Evolutionary conservation across 176 grass and related monocot genomes (phyloP).

Genomic region (Otatea glauca): DNA sequence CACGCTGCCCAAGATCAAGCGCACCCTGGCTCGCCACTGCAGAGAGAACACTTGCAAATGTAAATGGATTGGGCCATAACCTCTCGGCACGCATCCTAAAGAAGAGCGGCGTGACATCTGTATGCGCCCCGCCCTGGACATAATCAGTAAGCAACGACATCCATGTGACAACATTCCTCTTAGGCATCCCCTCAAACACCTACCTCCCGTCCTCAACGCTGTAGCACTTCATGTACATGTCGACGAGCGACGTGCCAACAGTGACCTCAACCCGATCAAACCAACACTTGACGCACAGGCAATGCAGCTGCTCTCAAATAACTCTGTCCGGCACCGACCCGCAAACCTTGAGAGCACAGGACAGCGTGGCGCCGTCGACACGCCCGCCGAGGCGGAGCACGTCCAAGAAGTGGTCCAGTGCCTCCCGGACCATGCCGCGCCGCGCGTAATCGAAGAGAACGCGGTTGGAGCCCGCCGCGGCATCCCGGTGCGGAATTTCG

Average conservation of each 20-base stretch:
- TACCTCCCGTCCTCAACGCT: constrained; percentile 11
- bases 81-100: constrained; percentile 58
- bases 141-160: constrained; percentile 52
- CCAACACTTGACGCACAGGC: constrained; percentile 48
- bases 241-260: constrained; percentile 54
- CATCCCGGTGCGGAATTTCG: constrained; percentile 36
- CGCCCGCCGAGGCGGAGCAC: background rate
- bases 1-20: constrained; percentile 27
- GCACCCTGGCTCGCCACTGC: constrained; percentile 36
- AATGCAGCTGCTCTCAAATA: constrained; percentile 60
- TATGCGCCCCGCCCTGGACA: background rate
- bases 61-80: constrained; percentile 37
- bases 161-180: constrained; percentile 58
- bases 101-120: constrained; percentile 42
- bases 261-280: constrained; percentile 28
- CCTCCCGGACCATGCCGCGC: constrained; percentile 22
- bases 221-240: constrained; percentile 57
- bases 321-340: constrained; percentile 32
- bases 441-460: constrained; percentile 8
- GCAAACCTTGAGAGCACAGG: constrained; percentile 40
- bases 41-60: constrained; percentile 54
- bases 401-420: constrained; percentile 40
- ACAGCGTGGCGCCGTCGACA: constrained; percentile 20
- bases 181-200: constrained; percentile 52
- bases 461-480: background rate